Conservation (phyloP, 2,329 filamentous ascomycete genomes). For the Escovopsis weberi region DNA sequence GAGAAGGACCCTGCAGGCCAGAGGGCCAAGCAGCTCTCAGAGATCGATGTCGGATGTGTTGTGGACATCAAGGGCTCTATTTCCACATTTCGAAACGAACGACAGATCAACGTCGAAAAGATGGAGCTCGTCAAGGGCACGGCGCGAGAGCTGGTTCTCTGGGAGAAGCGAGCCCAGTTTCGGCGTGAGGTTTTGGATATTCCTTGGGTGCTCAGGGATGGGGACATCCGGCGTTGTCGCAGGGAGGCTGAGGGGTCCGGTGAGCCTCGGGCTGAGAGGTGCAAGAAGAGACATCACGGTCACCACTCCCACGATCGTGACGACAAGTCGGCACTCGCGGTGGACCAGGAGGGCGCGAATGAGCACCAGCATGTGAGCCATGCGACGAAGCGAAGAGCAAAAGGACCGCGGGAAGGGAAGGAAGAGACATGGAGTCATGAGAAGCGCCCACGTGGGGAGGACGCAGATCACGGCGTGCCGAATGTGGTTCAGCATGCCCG, state of each 20-base stretch:
- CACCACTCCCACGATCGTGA: too few relatives aligned
- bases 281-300: constrained; percentile 8
- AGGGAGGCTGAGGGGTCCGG: constrained; percentile 27
- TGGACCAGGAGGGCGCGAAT: constrained; percentile 1
- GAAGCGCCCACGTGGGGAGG: not conserved
- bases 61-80: constrained; percentile 43
- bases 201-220: constrained; percentile 40
- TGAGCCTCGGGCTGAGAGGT: constrained; percentile 13
- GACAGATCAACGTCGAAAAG: constrained; percentile 39
- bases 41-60: constrained; percentile 37
- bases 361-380: not conserved
- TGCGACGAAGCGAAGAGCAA: not conserved
- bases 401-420: not conserved
- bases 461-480: constrained; percentile 8
- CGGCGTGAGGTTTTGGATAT: constrained; percentile 31
- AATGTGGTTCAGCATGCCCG: constrained; percentile 14
- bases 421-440: not conserved
- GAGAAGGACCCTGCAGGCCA: not conserved
- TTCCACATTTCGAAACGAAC: constrained; percentile 29
- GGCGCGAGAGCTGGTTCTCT: constrained; percentile 42
- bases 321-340: constrained; percentile 7
- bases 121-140: constrained; percentile 34
- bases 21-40: constrained; percentile 9
- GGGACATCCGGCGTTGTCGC: constrained; percentile 35
- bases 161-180: constrained; percentile 40